phyloP scores from a whole-genome alignment of 139 green algal genomes.

The Micromonas pusilla region DNA sequence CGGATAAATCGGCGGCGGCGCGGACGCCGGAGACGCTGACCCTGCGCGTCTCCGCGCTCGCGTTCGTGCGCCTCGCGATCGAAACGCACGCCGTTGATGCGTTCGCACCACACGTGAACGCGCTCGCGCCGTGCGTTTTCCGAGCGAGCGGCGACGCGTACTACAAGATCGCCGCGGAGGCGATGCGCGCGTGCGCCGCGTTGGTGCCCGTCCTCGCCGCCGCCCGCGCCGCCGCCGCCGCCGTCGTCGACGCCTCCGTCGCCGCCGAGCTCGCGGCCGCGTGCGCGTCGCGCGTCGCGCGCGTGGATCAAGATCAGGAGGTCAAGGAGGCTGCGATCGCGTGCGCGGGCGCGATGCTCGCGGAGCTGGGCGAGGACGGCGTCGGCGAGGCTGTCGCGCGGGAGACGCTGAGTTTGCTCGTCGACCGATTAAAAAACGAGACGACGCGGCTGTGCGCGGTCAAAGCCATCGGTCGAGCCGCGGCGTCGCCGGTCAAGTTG shows the following conservation, averaged over 20 bases:
- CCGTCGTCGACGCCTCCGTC: neutral
- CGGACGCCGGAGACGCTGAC: neutral
- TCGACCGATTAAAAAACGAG: constrained; percentile 86
- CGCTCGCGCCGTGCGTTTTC: constrained; percentile 52
- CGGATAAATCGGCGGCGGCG: constrained; percentile 34
- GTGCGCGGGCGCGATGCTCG: constrained; percentile 53
- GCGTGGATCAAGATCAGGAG: constrained; percentile 45
- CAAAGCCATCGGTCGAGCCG: constrained; percentile 38
- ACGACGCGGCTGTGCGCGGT: constrained; percentile 79
- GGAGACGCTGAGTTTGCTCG: constrained; percentile 59
- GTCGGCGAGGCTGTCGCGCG: constrained; percentile 47
- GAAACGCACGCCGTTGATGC: constrained; percentile 38
- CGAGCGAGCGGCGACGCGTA: constrained; percentile 64
- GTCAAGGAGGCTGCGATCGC: constrained; percentile 84
- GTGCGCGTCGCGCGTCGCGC: neutral
- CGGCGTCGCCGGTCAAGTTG: neutral
- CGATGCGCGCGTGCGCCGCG: constrained; percentile 65
- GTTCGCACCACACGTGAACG: constrained; percentile 52
- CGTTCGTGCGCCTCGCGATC: constrained; percentile 67
- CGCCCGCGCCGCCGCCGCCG: neutral
- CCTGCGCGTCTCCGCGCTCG: constrained; percentile 89
- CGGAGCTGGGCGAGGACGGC: constrained; percentile 55
- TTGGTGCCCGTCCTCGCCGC: constrained; percentile 65
- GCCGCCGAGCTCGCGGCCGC: neutral
- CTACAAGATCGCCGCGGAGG: constrained; percentile 87